Conservation (phyloP, 495 filamentous ascomycete genomes). For the Jackrogersella multiformis region DNA sequence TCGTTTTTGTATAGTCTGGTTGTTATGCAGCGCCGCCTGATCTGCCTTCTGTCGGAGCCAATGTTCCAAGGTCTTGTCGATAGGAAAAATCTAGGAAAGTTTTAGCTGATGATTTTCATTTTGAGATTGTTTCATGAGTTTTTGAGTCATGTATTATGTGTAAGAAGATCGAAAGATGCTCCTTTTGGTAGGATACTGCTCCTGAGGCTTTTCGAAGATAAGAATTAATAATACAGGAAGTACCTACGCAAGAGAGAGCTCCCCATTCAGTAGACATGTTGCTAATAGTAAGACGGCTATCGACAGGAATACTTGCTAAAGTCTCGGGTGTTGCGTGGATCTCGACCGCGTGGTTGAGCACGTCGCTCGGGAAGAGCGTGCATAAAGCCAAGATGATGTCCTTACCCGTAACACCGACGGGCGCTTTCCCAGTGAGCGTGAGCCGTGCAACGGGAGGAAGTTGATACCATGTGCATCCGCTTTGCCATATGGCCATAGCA, state of each 20-base stretch:
- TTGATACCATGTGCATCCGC: background rate
- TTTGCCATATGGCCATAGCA: no score
- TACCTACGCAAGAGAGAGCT: background rate
- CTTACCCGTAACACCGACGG: background rate
- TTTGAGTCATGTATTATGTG: no score
- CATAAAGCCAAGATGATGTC: background rate
- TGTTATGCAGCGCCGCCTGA: conserved; percentile 60
- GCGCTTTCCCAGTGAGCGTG: background rate
- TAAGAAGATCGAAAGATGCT: no score
- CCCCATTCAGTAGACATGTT: background rate
- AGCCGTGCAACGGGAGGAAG: background rate
- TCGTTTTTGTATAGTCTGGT: conserved; percentile 50
- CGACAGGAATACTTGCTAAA: background rate
- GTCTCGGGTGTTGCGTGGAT: no score
- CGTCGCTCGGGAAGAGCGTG: background rate
- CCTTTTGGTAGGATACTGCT: no score
- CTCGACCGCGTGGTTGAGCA: background rate
- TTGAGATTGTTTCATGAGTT: no score
- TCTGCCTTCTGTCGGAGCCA: conserved; percentile 86
- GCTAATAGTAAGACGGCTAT: background rate
- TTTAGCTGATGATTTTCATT: no score
- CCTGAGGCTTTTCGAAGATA: no score
- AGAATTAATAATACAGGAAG: no score
- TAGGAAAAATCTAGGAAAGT: no score
- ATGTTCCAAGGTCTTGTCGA: conserved; percentile 73